Percentiles rank a stretch among this genome's conserved stretches.
Conservation (phyloP, 306 rosid species). For the Oemleria cerasiformis region DNA sequence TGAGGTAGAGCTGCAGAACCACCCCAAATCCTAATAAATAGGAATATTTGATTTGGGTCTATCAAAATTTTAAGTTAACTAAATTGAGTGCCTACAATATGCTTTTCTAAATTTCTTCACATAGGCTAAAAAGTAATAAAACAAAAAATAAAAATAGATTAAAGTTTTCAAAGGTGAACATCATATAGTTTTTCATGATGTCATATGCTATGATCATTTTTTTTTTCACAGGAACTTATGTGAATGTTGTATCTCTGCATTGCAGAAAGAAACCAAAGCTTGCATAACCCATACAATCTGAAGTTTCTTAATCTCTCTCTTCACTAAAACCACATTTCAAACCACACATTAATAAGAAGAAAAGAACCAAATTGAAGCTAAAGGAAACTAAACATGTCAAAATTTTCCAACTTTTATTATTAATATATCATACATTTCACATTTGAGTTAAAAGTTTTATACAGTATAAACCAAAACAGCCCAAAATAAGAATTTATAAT, state of each 20-base stretch:
- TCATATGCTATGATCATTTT: not conserved
- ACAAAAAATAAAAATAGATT: too few species aligned
- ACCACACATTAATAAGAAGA: not conserved
- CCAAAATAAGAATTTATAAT: not conserved
- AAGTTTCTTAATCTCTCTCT: not conserved
- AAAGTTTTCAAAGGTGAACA: not conserved
- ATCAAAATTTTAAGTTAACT: not conserved
- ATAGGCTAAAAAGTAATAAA: not conserved
- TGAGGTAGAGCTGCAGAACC: slow-evolving; percentile 39
- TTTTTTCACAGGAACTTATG: not conserved
- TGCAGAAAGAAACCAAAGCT: not conserved
- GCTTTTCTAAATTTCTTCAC: not conserved
- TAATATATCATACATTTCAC: not conserved
- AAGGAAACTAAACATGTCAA: not conserved
- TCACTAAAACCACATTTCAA: not conserved
- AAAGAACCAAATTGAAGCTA: not conserved
- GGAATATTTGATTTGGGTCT: not conserved
- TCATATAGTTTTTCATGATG: not conserved
- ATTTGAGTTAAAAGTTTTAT: not conserved
- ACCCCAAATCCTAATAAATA: slow-evolving; percentile 15
- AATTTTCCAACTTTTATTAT: too few species aligned
- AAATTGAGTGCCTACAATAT: not conserved
- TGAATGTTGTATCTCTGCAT: not conserved
- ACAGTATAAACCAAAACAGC: not conserved
- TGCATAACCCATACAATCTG: not conserved